phyloP scores from a whole-genome alignment of 441 rosid genomes.

The Adansonia grandidieri region DNA sequence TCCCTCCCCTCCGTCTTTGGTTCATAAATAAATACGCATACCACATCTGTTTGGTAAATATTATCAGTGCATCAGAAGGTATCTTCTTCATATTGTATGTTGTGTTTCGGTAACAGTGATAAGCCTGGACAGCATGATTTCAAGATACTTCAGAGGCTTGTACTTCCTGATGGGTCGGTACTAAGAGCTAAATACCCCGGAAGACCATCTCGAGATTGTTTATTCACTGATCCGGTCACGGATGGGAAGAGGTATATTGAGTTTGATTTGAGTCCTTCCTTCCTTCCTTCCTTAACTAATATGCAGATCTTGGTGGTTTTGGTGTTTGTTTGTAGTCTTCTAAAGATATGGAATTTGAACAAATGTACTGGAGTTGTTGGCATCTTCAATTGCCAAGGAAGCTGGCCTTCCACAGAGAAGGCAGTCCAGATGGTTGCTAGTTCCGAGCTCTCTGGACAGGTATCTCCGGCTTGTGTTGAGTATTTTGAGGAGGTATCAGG shows the following conservation, averaged over 20 bases:
- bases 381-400: slow-evolving; percentile 65
- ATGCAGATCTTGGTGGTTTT: not conserved
- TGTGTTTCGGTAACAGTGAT: slow-evolving; percentile 43
- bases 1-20: not conserved
- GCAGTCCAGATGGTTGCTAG: slow-evolving; percentile 20
- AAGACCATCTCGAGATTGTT: slow-evolving; percentile 56
- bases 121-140: slow-evolving; percentile 61
- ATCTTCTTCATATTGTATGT: not conserved
- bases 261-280: not conserved
- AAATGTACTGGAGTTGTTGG: slow-evolving; percentile 55
- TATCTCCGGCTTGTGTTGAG: slow-evolving; percentile 52
- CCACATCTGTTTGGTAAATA: not conserved
- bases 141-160: slow-evolving; percentile 53
- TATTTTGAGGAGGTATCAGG: slow-evolving; percentile 57
- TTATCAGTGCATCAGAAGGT: not conserved
- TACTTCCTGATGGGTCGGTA: slow-evolving; percentile 57
- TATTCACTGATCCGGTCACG: slow-evolving; percentile 59
- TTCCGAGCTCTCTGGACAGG: slow-evolving; percentile 37
- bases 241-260: slow-evolving; percentile 52
- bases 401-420: slow-evolving; percentile 48
- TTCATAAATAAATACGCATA: not conserved
- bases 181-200: slow-evolving; percentile 64
- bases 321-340: slow-evolving; percentile 39
- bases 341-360: slow-evolving; percentile 66
- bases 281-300: not conserved